Conservation (phyloP, 2,329 filamentous ascomycete genomes). For the Diplodia scrobiculata region DNA sequence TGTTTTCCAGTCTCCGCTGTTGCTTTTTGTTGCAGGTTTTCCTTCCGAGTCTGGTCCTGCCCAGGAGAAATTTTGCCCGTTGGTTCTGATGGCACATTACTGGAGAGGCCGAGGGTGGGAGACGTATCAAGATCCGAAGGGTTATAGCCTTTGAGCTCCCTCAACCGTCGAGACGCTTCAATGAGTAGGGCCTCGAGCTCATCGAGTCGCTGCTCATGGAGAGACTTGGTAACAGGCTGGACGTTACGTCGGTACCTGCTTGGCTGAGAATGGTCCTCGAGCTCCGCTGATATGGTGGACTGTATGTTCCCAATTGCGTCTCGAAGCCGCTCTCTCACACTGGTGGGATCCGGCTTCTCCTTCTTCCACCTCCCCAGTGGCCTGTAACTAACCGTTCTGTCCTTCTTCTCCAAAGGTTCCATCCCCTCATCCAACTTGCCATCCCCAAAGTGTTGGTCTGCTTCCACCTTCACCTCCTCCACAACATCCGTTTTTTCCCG, state of each 20-base stretch:
- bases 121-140: not conserved
- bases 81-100: not conserved
- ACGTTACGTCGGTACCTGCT: conserved; percentile 13
- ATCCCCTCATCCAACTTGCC: not conserved
- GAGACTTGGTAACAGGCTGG: not conserved
- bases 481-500: not conserved
- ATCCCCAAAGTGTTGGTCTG: not conserved
- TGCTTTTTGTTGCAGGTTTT: not conserved
- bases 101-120: not conserved
- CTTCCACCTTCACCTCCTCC: not conserved
- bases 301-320: not conserved
- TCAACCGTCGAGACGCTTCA: not conserved
- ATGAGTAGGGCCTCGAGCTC: not conserved
- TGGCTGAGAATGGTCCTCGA: not conserved
- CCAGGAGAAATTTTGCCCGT: not conserved
- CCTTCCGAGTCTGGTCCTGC: no score
- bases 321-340: not conserved
- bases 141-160: not conserved
- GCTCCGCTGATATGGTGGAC: not conserved
- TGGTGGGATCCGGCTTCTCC: not conserved
- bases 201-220: conserved; percentile 7
- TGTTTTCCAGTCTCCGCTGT: not conserved
- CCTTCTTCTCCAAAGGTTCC: not conserved
- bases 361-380: not conserved
- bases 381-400: not conserved